Percentiles rank a stretch among this genome's conserved stretches.
Evolutionary conservation across 2,329 filamentous ascomycete species (phyloP).

Genomic region (Golovinomyces cichoracearum): DNA sequence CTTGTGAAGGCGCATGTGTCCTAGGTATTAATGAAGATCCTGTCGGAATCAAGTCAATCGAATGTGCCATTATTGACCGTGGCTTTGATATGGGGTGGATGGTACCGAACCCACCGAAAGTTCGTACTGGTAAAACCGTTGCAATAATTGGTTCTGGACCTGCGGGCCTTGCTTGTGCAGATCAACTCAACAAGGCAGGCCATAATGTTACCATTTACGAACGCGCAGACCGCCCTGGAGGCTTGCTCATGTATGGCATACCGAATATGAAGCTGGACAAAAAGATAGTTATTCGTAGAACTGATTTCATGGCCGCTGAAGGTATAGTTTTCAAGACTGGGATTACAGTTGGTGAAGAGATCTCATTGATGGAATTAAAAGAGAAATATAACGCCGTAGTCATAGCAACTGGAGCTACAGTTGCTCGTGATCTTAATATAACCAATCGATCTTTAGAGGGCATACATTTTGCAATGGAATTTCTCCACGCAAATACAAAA

Average conservation of each 20-base stretch:
- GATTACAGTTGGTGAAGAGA: constrained; percentile 50
- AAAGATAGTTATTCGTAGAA: constrained; percentile 80
- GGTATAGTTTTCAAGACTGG: constrained; percentile 61
- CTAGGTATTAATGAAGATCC: constrained; percentile 92
- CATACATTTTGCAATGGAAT: constrained; percentile 92
- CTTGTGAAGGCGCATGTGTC: constrained; percentile 88
- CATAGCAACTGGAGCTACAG: constrained; percentile 76
- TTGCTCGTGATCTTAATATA: constrained; percentile 77
- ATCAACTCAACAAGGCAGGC: constrained; percentile 82
- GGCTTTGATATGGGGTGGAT: constrained; percentile 98
- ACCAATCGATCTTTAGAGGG: constrained; percentile 68
- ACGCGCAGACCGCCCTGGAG: constrained; percentile 69
- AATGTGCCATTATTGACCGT: constrained; percentile 91
- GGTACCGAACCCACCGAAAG: constrained; percentile 51
- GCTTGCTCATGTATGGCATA: constrained; percentile 92
- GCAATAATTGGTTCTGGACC: constrained; percentile 82
- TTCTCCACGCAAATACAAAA: constrained; percentile 93
- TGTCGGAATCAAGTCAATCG: constrained; percentile 93
- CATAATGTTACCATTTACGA: constrained; percentile 79
- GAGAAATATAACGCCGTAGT: constrained; percentile 57
- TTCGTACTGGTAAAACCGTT: constrained; percentile 66
- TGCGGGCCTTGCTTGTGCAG: constrained; percentile 66
- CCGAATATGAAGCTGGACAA: constrained; percentile 99
- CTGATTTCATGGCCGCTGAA: constrained; percentile 81
- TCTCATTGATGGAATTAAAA: constrained; percentile 45